These are phyloP conservation scores for Polygonum aviculare DNA, from an alignment of 148 eudicot species.

Conservation along the genomic window DNA sequence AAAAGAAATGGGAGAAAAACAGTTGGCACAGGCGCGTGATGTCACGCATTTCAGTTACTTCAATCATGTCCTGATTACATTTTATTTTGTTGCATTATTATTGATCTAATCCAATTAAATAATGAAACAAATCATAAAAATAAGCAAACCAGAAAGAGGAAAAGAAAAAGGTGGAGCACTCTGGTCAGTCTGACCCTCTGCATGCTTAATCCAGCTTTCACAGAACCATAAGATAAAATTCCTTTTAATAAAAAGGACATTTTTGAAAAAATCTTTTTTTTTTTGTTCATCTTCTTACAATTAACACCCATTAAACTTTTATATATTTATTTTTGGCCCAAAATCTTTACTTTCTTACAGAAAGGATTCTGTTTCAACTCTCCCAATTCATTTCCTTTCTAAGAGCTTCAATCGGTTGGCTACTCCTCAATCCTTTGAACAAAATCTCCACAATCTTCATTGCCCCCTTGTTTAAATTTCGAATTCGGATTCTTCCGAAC, in stretches of 20 bases:
- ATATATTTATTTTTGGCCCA: background rate
- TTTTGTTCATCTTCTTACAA: background rate
- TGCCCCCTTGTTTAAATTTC: background rate
- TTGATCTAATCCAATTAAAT: background rate
- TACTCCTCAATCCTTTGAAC: background rate
- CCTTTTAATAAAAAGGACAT: background rate
- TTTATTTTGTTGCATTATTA: background rate
- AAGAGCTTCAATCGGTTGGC: constrained; percentile 3
- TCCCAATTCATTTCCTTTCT: constrained; percentile 3
- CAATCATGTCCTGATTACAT: constrained; percentile 2
- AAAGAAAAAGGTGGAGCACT: constrained; percentile 1
- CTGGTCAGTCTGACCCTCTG: constrained; percentile 9
- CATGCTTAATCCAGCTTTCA: constrained; percentile 9
- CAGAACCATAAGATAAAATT: constrained; percentile 9
- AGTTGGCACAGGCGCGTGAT: constrained; percentile 8
- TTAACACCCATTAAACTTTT: constrained; percentile 1
- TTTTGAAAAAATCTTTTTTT: background rate
- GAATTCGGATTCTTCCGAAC: background rate
- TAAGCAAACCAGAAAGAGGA: background rate
- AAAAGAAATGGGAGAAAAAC: background rate
- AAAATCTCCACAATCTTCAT: background rate
- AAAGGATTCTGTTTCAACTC: background rate
- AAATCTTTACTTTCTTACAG: constrained; percentile 9
- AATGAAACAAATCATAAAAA: background rate
- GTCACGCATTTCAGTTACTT: constrained; percentile 8